Percentiles rank a stretch among this genome's conserved stretches.
Evolutionary conservation across 345 rosid genomes (phyloP).

Genomic region (Citrus inodora): DNA sequence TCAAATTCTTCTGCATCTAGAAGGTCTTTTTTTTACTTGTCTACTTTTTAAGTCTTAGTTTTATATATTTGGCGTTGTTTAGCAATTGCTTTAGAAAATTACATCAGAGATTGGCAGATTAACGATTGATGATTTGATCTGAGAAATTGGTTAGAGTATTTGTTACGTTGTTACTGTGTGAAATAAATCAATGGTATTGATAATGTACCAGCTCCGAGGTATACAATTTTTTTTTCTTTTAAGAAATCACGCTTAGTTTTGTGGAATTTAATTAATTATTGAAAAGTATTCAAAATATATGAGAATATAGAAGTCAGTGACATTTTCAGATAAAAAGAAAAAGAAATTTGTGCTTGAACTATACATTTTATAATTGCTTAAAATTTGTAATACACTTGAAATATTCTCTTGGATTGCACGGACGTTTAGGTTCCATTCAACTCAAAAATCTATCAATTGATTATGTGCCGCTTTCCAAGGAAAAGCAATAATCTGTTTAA

Average conservation of each 20-base stretch:
- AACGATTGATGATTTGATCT: not conserved
- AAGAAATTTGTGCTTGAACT: not conserved
- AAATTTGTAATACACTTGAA: not conserved
- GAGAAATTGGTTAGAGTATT: not conserved
- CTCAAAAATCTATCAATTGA: not conserved
- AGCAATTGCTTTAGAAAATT: not conserved
- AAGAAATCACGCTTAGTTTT: not conserved
- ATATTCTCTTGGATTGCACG: not conserved
- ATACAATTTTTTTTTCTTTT: not conserved
- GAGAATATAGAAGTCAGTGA: too few species aligned
- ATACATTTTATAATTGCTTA: not conserved
- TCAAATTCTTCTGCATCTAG: conserved; percentile 42
- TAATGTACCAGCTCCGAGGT: too few species aligned
- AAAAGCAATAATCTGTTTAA: not conserved
- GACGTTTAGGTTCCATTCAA: not conserved
- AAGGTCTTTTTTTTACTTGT: conserved; percentile 24
- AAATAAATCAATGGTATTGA: too few species aligned
- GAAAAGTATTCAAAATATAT: not conserved
- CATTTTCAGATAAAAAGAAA: not conserved
- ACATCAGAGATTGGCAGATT: not conserved
- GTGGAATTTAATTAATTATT: not conserved
- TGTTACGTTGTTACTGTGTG: too few species aligned
- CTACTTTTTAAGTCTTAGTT: not conserved
- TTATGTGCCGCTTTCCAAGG: not conserved
- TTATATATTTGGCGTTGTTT: not conserved